Base-by-base conservation (phyloP, 441 rosid genomes). In the Erysimum cheiri region DNA sequence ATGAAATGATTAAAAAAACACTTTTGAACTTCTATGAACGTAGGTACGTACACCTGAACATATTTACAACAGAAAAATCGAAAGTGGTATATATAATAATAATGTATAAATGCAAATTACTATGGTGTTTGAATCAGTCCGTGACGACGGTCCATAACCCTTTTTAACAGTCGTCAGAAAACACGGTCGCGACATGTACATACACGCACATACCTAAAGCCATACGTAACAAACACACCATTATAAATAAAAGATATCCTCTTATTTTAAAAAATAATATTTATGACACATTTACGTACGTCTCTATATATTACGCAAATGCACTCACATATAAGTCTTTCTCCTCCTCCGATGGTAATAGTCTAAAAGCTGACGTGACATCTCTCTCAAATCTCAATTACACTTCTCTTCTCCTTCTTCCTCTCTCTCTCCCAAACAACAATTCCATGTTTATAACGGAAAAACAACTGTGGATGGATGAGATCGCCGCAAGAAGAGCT, bases 161-260 rank as follows among this genome's bases (percentile, higher is more conserved):
- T 22, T 72, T 56, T 72, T 59, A 66, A 66, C 67, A 73, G 72
- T 50, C 72, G 63, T 67, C 77, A 67, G 72, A 58, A 62, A 73
- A 73, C 72, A 73, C 55, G 67, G 77, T 73, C 77, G 72, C 77
- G 55, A 67, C 78, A 74, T 68, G 65, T 69, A 68, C 60, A 68
- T 68, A 60, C 69, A 74, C 69, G 59, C 78, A 68, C 60, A 68
- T 74, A 69, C 78, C 70, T 74, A 74, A 55, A 74, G 74, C 74
- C 78, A 74, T 74, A 73, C 73, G 73, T 69, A 69, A 75, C 12
- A 64, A 13, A 41, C 59, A 74, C 37, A 75, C 59, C 28, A 60
- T 22, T 62, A 62, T 17, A 67, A 61, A 37, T 9, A 50, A 55
- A 19, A 60, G 11, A 70, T 60, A 48, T 49, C 58, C 1, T 69